A percentile compares a stretch with the other conserved stretches of the same genome.
These are phyloP conservation scores for Xerocomus brunneocitrinus DNA, from an alignment of 768 basidiomycete species.

Conservation along the genomic window DNA sequence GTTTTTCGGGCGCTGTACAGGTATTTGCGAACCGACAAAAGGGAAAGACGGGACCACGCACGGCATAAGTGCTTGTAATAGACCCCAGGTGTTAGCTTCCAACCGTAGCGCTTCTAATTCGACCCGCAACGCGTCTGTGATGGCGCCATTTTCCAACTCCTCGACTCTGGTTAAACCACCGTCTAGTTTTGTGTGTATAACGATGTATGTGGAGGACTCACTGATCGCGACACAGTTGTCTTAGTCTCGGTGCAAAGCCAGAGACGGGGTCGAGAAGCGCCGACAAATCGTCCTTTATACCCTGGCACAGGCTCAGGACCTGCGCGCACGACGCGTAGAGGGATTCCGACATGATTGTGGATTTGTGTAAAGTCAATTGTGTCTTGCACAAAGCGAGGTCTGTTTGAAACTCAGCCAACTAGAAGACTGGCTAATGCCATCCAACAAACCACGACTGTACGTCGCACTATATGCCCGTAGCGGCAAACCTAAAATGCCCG, in stretches of 20 bases:
- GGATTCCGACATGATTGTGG: conserved; percentile 25
- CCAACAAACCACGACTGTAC: neutral
- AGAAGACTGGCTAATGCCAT: neutral
- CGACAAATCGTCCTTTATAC: conserved; percentile 50
- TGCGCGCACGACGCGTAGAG: conserved; percentile 67
- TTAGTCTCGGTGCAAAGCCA: conserved; percentile 67
- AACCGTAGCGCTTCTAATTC: conserved; percentile 62
- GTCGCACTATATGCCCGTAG: neutral
- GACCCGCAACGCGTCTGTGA: conserved; percentile 36
- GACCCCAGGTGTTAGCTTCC: conserved; percentile 79
- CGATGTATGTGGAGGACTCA: conserved; percentile 30
- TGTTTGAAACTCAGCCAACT: neutral
- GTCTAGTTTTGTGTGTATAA: neutral
- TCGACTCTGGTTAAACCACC: conserved; percentile 38
- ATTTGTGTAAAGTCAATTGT: too few species aligned
- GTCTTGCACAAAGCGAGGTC: too few species aligned
- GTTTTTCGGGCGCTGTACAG: conserved; percentile 61
- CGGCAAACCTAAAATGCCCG: neutral
- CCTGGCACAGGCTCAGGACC: conserved; percentile 57
- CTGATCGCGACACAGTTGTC: conserved; percentile 52
- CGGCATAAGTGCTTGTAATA: conserved; percentile 76
- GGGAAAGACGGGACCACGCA: conserved; percentile 34
- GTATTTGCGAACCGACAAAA: neutral
- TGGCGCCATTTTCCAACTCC: conserved; percentile 44
- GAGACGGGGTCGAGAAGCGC: conserved; percentile 59